Evolutionary conservation across 1,139 yeast genomes (phyloP).

Genomic region (Yarrowia galli): DNA sequence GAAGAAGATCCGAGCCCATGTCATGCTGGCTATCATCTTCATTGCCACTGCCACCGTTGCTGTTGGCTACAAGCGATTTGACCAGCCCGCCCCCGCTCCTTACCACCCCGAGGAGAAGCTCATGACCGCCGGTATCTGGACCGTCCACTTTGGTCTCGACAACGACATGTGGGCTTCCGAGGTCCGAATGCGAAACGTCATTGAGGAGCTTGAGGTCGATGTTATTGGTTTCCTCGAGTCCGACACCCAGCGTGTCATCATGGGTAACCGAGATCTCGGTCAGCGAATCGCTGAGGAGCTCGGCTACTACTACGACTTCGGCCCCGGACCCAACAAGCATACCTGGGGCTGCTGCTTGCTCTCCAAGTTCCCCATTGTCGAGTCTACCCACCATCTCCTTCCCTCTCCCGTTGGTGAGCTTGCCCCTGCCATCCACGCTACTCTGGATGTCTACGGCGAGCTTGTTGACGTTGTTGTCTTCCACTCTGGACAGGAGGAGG

Average conservation of each 20-base stretch:
- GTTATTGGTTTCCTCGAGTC: conserved; percentile 89
- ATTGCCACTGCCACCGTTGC: conserved; percentile 50
- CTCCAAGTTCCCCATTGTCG: conserved; percentile 90
- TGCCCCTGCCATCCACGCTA: conserved; percentile 98
- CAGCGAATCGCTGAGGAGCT: conserved; percentile 91
- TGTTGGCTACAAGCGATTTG: conserved; percentile 66
- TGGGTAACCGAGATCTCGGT: conserved; percentile 94
- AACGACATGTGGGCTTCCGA: conserved; percentile 99
- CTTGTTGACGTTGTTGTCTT: conserved; percentile 89
- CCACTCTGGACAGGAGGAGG: conserved; percentile 99
- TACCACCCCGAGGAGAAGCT: conserved; percentile 77
- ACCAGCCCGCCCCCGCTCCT: conserved; percentile 67
- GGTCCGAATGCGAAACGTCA: conserved; percentile 82
- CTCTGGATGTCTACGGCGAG: conserved; percentile 88
- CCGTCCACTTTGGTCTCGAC: conserved; percentile 94
- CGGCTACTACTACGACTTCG: conserved; percentile 94
- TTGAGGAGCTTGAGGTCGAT: conserved; percentile 85
- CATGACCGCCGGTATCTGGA: conserved; percentile 97
- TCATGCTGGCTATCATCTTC: conserved; percentile 46
- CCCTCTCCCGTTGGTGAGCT: conserved; percentile 98
- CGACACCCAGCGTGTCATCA: conserved; percentile 91
- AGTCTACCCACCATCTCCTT: conserved; percentile 86
- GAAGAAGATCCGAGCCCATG: conserved; percentile 45
- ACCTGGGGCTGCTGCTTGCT: conserved; percentile 97
- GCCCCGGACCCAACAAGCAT: conserved; percentile 97